Base-by-base conservation (phyloP, 2,329 filamentous ascomycete genomes). In the Ascochyta fabae region DNA sequence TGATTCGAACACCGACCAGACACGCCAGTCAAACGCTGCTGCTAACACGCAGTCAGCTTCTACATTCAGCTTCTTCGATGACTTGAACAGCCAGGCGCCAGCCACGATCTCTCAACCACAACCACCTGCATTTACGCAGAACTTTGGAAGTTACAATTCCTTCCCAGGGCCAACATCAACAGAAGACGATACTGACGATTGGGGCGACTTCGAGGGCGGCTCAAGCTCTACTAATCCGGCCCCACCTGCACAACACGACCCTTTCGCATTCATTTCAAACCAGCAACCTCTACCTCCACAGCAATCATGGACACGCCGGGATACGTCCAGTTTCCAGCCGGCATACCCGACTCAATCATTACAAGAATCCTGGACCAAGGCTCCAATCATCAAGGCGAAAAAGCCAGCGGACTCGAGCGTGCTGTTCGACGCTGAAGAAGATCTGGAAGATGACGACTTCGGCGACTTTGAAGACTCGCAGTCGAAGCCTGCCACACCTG, bases 181-280 rank as follows among this genome's bases (percentile, higher is more conserved):
- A 6, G 46, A 33, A 13, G 70, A 69, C 34, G 70, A 74, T 7
- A 66, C 67, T 22, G 75, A 77, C 55, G 75, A 77, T 26, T 77
- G 73, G 73, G 75, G 75, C n/a, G 75, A 77, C 36, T 77, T 77
- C 45, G 74, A 77, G 53, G 74, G 69, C 40, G 68, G 61, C 3
- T 43, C 70, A 13, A 58, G 66, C 7, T 38, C 59, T 13, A 44
- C 56, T 8, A 56, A 64, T 27, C 54, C 64, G 16, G 56, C 54
- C 24, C 27, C 48, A 27, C 23, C 57, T 26, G 46, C 56, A 12
- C 61, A 61, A 23, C 56, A 62, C 22, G 62, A 69, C 50, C 61
- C 62, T 10, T 67, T 67, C 27, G 53, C 60, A 12, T 65, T 61
- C 26, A 38, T 56, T 31, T 19, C 58, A 22, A 42, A 48, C 15